Evolutionary conservation across 805 yeast genomes (phyloP), one percentile per base, ranked within the genome.

Genomic region (Limtongia smithiae): DNA sequence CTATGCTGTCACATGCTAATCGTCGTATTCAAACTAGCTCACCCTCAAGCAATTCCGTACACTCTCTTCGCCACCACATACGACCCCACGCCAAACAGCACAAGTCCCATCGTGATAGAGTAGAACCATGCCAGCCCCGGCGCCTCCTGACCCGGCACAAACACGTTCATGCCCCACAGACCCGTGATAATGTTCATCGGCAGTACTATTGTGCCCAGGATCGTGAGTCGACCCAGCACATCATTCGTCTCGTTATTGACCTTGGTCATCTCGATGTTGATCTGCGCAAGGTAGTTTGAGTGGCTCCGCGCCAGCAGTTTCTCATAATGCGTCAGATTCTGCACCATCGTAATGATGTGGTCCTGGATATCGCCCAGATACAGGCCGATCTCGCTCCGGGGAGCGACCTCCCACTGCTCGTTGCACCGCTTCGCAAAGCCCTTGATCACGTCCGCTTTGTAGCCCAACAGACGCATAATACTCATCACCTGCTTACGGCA

Each of bases 171-270:
- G 48, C 98, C 98, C 97, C 97, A 93, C 40, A 93, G 70, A 18
- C 98, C 98, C 0, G 98, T 93, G 20, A 93, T 83, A 47, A 93
- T 87, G 64, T 93, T 93, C 78, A 93, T 79, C 3, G 98, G 98
- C 50, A 93, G 71, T 18, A 93, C 96, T 48, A 93, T 87, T 0
- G 97, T 88, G 76, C 97, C 98, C 27, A 51, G 43, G 34, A 52
- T 83, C 2, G 97, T 87, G 48, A 91, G 87, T 65, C 90, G 88
- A 9, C 97, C 95, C 62, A 91, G 75, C 1, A 90, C 95, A 65
- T 93, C 97, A 66, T 93, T 93, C 80, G 94, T 91, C 61, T 91
- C 97, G 62, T 93, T 93, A 69, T 90, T 93, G 12, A 90, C 96
- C 65, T 83, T 83, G 8, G 97, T 93, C 97, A 91, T 93, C 65